Percentiles rank a stretch among this genome's conserved stretches.
Evolutionary conservation across 1,284 basidiomycete species (phyloP).

Genomic region (Uromyces viciae-fabae): DNA sequence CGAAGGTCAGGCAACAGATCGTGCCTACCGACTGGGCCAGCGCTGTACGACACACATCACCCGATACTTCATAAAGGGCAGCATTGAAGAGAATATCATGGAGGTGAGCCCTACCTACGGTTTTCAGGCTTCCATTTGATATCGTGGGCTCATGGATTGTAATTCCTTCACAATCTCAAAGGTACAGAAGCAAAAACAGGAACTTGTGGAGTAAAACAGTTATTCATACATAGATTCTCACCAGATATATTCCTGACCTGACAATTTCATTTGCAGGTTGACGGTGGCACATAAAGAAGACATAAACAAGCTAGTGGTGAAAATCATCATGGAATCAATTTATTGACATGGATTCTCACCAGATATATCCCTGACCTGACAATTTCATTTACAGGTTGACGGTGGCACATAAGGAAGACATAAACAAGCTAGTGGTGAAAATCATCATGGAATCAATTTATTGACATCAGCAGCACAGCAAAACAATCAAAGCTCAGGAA

Average conservation of each 20-base stretch:
- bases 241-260: no score
- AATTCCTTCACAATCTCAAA: neutral
- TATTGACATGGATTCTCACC: no score
- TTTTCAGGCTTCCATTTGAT: neutral
- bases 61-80: neutral
- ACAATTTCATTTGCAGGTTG: neutral
- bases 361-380: no score
- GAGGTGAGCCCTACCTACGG: neutral
- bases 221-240: neutral
- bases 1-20: slow-evolving; percentile 2
- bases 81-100: slow-evolving; percentile 7
- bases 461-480: neutral
- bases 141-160: neutral
- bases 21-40: neutral
- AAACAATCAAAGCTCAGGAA: neutral
- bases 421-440: neutral
- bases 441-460: slow-evolving; percentile 7
- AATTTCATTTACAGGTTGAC: neutral
- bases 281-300: neutral
- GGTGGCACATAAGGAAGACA: neutral
- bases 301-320: neutral
- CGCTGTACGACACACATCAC: neutral
- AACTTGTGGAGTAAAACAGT: neutral
- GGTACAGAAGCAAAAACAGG: neutral
- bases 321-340: slow-evolving; percentile 4